A percentile compares a stretch with the other conserved stretches of the same genome.
Evolutionary conservation across 2,329 filamentous ascomycete genomes (phyloP).

Genomic region (Monosporascus sp.): DNA sequence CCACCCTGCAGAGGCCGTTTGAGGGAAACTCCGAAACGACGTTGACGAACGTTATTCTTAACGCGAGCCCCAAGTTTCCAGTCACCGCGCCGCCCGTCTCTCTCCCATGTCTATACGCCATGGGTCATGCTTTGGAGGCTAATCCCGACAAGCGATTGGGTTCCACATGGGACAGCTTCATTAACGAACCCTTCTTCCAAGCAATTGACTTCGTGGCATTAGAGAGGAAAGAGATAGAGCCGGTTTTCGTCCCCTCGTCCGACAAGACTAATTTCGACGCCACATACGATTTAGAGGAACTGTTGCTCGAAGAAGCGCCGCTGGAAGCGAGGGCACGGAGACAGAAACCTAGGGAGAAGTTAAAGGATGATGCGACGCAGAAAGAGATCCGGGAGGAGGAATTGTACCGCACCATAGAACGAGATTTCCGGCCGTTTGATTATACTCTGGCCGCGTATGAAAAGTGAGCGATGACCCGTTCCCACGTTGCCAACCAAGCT

Average conservation of each 20-base stretch:
- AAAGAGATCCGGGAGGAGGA: conserved; percentile 95
- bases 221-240: conserved; percentile 81
- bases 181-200: conserved; percentile 83
- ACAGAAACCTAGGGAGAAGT: conserved; percentile 85
- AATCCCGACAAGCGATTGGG: conserved; percentile 80
- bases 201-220: conserved; percentile 78
- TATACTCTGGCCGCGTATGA: conserved; percentile 80
- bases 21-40: conserved; percentile 82
- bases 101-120: conserved; percentile 81
- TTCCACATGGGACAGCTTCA: conserved; percentile 80
- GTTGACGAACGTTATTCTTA: conserved; percentile 74
- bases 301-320: conserved; percentile 89
- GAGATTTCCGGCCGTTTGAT: conserved; percentile 89
- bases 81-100: conserved; percentile 88
- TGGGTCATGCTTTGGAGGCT: conserved; percentile 75
- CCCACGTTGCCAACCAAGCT: conserved; percentile 4
- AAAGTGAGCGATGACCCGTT: conserved; percentile 45
- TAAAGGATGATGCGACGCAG: conserved; percentile 91
- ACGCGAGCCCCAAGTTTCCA: conserved; percentile 80
- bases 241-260: conserved; percentile 86
- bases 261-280: conserved; percentile 99
- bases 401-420: conserved; percentile 89
- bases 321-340: conserved; percentile 86
- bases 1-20: conserved; percentile 67
- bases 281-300: conserved; percentile 92